These are phyloP conservation scores for Penicillium corylophilum DNA, from an alignment of 2,329 filamentous ascomycete species.

Conservation along the genomic window DNA sequence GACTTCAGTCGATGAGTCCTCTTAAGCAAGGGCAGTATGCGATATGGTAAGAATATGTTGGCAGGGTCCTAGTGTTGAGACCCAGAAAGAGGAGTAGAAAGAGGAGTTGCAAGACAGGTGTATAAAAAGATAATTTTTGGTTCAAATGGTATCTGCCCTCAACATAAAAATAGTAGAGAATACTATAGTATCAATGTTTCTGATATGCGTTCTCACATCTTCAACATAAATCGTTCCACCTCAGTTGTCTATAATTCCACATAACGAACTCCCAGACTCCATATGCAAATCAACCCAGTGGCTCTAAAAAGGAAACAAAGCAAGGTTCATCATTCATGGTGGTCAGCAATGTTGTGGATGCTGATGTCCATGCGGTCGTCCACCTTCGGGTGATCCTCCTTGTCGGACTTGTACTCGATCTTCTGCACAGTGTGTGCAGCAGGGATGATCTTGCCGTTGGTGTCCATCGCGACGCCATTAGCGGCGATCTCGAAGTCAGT, in stretches of 20 bases:
- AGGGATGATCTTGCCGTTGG: slow-evolving; percentile 58
- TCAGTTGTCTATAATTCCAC: slow-evolving; percentile 15
- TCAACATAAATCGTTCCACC: neutral
- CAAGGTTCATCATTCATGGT: slow-evolving; percentile 30
- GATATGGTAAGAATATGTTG: too few relatives aligned
- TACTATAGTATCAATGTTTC: neutral
- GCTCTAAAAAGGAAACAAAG: slow-evolving; percentile 6
- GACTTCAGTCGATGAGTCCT: too few relatives aligned
- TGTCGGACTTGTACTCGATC: neutral
- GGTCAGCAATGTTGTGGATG: slow-evolving; percentile 58
- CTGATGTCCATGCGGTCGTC: slow-evolving; percentile 59
- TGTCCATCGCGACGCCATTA: slow-evolving; percentile 60
- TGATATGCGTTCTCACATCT: slow-evolving; percentile 16
- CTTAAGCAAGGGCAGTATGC: too few relatives aligned
- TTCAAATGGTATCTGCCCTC: slow-evolving; percentile 9
- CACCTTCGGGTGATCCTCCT: slow-evolving; percentile 41
- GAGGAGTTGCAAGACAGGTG: neutral
- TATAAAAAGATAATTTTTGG: neutral
- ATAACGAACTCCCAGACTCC: slow-evolving; percentile 23
- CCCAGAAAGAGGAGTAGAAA: too few relatives aligned
- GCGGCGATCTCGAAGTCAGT: slow-evolving; percentile 62
- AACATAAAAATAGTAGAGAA: neutral
- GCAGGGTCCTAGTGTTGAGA: too few relatives aligned
- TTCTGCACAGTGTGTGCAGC: slow-evolving; percentile 23
- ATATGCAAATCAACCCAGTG: slow-evolving; percentile 17